phyloP scores from a whole-genome alignment of 768 basidiomycete species.

The Lepiota venenata region DNA sequence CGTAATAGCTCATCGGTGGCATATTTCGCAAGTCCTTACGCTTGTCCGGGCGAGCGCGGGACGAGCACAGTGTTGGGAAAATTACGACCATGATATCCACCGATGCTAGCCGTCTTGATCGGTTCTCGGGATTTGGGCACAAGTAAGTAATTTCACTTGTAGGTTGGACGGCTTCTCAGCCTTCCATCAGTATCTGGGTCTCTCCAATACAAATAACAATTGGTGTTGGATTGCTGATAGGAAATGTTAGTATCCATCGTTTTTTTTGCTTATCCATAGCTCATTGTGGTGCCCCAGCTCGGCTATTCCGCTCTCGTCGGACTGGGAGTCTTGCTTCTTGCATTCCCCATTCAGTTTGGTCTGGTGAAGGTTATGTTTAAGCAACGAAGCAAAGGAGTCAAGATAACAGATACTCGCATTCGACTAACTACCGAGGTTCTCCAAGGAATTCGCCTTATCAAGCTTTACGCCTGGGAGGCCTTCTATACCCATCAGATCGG shows the following conservation, averaged over 20 bases:
- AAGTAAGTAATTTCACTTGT: constrained; percentile 26
- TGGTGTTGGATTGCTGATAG: constrained; percentile 58
- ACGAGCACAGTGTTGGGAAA: constrained; percentile 59
- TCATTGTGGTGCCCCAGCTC: constrained; percentile 31
- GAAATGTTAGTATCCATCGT: constrained; percentile 42
- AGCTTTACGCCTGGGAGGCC: constrained; percentile 58
- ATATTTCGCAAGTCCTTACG: constrained; percentile 69
- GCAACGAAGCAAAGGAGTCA: constrained; percentile 53
- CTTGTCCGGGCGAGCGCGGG: constrained; percentile 55
- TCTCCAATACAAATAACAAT: constrained; percentile 60
- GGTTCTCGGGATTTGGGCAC: constrained; percentile 39
- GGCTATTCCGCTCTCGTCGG: constrained; percentile 72
- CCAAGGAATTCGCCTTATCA: constrained; percentile 64
- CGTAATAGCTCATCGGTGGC: constrained; percentile 33
- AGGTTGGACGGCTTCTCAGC: background rate
- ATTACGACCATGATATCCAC: constrained; percentile 70
- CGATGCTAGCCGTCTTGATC: constrained; percentile 55
- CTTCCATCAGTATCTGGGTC: constrained; percentile 48
- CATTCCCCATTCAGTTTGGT: constrained; percentile 55
- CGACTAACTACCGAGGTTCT: constrained; percentile 65
- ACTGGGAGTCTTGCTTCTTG: constrained; percentile 49
- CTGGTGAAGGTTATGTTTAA: constrained; percentile 50
- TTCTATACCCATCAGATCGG: constrained; percentile 45
- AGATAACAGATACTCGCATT: constrained; percentile 65
- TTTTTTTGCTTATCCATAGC: background rate